Base-by-base conservation (phyloP, 2,329 filamentous ascomycete genomes). In the Clonostachys byssicola region DNA sequence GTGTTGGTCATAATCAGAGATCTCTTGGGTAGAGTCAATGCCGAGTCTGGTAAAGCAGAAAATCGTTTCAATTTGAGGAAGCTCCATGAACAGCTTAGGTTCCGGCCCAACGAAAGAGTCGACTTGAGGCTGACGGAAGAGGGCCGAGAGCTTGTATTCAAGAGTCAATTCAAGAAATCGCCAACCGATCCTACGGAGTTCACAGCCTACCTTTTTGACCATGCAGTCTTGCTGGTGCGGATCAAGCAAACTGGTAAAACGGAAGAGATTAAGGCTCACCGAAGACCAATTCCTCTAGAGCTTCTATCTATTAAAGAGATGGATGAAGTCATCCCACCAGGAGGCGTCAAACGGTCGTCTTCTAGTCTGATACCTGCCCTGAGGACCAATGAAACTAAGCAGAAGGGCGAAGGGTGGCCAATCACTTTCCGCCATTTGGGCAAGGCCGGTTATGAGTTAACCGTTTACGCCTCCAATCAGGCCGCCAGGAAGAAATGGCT, bases 391-490 rank as follows among this genome's bases (percentile, higher is more conserved):
- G 61, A 64, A 3, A 74, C 77, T 42, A 80, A 86, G 54, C 83
- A 79, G 62, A 80, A 80, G 56, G 68, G 71, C 40, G 89, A 95
- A 57, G 90, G 89, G 42, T 95, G 89, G 71, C 94, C 94, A 0
- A 95, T 99, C 51, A 97, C 92, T 3, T 99, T 99, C 76, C 86
- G 89, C 56, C 91, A 96, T 74, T 78, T 99, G 50, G 94, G 94
- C 43, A 96, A 95, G 68, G 92, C 91, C 46, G 94, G 92, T 34
- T 99, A 96, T 62, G 92, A 96, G 63, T 74, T 91, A 58, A 94
- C 92, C 5, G 77, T 99, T 5, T 97, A 87, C 66, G 92, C 91
- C 42, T 84, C 86, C 10, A 95, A 89, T 49, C 86, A 89, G 56
- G 87, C 89, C 9, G 89, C 90, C 23, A 81, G 94, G 49, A 89